Evolutionary conservation across 345 rosid species (phyloP).

Genomic region (Geranium brycei): DNA sequence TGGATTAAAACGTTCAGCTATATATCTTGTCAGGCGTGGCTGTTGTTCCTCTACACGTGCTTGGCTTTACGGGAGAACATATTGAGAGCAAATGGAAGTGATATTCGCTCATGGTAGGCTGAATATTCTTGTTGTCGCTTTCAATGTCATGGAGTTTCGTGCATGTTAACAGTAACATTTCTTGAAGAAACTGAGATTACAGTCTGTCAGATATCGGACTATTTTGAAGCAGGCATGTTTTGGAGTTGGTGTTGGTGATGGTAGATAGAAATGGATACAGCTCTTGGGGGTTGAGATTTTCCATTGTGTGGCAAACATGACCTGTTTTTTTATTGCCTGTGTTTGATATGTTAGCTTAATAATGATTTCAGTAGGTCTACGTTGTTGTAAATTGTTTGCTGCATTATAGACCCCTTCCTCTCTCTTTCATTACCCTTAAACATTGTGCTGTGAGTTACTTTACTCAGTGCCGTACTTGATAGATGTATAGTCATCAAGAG

Average conservation of each 20-base stretch:
- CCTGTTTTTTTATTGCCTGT: no score
- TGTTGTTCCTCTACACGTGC: slow-evolving; percentile 87
- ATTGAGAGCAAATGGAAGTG: slow-evolving; percentile 92
- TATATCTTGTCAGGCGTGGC: slow-evolving; percentile 55
- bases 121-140: no score
- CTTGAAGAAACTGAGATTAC: background rate
- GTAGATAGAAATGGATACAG: background rate
- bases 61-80: slow-evolving; percentile 93
- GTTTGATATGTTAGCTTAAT: no score
- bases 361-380: no score
- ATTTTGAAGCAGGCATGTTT: background rate
- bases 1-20: background rate
- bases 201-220: background rate
- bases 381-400: no score
- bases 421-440: background rate
- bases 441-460: background rate
- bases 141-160: background rate
- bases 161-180: background rate
- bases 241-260: background rate
- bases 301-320: no score
- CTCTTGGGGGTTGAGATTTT: no score
- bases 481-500: background rate
- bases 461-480: background rate
- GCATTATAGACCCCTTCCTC: no score
- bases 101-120: slow-evolving; percentile 86